Evolutionary conservation across 2,329 filamentous ascomycete species (phyloP), one percentile per base, ranked within the genome.

Genomic region (Byssoonygena ceratinophila): DNA sequence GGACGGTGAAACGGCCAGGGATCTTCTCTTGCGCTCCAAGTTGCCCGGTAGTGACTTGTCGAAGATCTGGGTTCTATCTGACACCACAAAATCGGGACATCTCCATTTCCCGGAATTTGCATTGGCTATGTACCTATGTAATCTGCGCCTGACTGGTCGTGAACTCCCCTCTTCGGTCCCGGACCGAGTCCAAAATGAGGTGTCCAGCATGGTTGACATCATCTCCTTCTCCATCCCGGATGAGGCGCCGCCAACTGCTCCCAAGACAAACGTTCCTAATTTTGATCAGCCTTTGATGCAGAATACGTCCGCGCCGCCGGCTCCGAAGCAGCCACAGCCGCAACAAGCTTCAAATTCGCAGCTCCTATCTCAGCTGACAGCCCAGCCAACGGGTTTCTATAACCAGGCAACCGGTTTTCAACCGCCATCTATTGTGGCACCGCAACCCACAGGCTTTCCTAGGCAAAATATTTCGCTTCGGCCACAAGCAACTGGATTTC

Each of bases 141-240:
- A 97, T 65, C 66, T 98, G 60, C 92, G 85, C 67, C 76, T 97
- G 54, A 92, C 87, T 0, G 88, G 89, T 54, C 95, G 94, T 69
- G 75, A 83, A 0, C 70, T 98, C 22, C 92, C 92, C 0, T 64
- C 76, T 1, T 68, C 66, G 4, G 76, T 98, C 8, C 92, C 92
- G 0, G 89, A 96, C 29, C 84, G 81, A 54, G 83, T 98, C 59
- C 85, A 83, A 73, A 98, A 98, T 63, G 92, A 98, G 68, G 92
- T 98, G 16, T 97, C 91, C 2, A 95, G 92, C 70, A 97, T 98
- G 90, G 92, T 98, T 37, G 92, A 98, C 65, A 98, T 98, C 53
- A 98, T 98, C 65, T 95, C 89, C 55, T 98, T 98, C 66, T 88
- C 84, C 60, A 80, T 96, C 22, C 82, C 81, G 0, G 92, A 98